Evolutionary conservation across 495 filamentous ascomycete genomes (phyloP), one percentile per base, ranked within the genome.

Genomic region (Acidiella bohemica): DNA sequence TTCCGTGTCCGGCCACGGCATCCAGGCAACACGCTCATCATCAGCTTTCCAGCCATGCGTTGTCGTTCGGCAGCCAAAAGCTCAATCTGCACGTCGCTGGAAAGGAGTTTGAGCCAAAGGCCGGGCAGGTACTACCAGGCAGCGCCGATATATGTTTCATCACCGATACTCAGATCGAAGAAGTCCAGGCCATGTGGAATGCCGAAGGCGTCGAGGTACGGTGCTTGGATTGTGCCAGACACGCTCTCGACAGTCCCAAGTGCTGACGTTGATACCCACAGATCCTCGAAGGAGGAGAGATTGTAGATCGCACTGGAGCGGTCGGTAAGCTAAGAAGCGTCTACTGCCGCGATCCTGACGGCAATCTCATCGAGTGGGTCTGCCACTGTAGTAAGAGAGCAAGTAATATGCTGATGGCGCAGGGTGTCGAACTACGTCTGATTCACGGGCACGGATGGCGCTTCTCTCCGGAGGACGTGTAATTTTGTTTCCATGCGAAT

Each of bases 401-500:
- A n/a, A n/a, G n/a, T n/a, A n/a, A 37, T 2, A 26, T 30, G 36
- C 4, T 25, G 7, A 5, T 37, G n/a, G 24, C 13, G 11, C 17
- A 49, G 46, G 19, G 39, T 49, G 17, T 49, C 46, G n/a, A 49
- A 49, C 20, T 49, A 49, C 31, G 46, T 49, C 19, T 49, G 25
- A 36, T 25, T n/a, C n/a, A n/a, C 42, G 11, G 34, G 11, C 4
- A 19, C 20, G 10, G 18, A 4, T n/a, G 30, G 44, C 12, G 29
- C 20, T 32, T 47, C 24, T 32, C 39, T 47, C 28, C 37, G 21
- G 21, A 59, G 31, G 8, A 56, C 47, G 12, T 45, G 39, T 62
- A 73, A 66, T 16, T 59, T 62, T 20, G 66, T 64, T n/a, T 75
- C 78, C 59, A 75, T 74, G 5, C 56, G 78, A 1, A 69, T 61